These are phyloP conservation scores for Macrophomina tecta DNA, from an alignment of 2,329 filamentous ascomycete species.

Conservation along the genomic window DNA sequence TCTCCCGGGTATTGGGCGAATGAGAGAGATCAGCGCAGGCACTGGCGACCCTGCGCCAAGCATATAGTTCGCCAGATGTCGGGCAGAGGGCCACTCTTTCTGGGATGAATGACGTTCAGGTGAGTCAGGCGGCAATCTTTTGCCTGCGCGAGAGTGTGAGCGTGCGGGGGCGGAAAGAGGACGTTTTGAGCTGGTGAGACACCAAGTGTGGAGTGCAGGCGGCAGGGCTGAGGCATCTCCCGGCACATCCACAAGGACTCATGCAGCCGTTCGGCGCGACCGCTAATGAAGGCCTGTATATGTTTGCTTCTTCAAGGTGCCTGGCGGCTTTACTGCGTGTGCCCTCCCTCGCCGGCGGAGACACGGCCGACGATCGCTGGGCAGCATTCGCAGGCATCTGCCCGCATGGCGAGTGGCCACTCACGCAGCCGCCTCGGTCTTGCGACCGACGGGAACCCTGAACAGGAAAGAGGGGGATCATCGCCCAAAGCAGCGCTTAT, in stretches of 20 bases:
- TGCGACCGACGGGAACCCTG: background rate
- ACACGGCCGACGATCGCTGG: background rate
- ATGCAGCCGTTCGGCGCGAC: background rate
- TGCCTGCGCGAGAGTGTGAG: background rate
- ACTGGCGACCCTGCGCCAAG: conserved; percentile 13
- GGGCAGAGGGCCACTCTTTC: conserved; percentile 6
- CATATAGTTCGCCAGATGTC: conserved; percentile 5
- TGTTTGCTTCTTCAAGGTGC: conserved; percentile 7
- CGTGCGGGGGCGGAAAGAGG: background rate
- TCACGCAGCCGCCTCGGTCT: background rate
- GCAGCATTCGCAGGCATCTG: background rate
- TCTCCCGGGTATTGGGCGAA: conserved; percentile 12
- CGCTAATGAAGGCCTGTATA: background rate
- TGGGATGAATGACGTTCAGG: conserved; percentile 16
- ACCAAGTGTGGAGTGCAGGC: conserved; percentile 16
- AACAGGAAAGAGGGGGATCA: conserved; percentile 2
- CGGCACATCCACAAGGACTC: background rate
- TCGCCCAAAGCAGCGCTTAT: conserved; percentile 1
- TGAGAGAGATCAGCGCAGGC: conserved; percentile 2
- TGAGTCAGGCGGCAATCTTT: conserved; percentile 4
- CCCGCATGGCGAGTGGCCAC: background rate
- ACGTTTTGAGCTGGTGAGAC: conserved; percentile 17
- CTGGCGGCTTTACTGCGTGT: conserved; percentile 7
- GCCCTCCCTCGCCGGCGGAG: background rate
- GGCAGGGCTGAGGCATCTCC: conserved; percentile 6